phyloP scores from a whole-genome alignment of 2,329 filamentous ascomycete species.

The Colletotrichum siamense region DNA sequence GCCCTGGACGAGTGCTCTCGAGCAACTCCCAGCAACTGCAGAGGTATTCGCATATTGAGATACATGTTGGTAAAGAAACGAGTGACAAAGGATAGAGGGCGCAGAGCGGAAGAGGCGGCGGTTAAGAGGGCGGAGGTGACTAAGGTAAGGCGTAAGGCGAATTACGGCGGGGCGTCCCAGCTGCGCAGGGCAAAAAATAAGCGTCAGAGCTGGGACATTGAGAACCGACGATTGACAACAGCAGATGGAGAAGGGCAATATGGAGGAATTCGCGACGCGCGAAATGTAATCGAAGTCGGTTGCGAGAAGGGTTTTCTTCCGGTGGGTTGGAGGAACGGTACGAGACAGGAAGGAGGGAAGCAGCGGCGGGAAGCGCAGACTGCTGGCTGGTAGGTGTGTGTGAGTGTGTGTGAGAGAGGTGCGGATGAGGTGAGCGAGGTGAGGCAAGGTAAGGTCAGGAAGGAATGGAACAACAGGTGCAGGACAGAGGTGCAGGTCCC shows the following conservation, averaged over 20 bases:
- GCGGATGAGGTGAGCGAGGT: not conserved
- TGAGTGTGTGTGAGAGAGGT: not conserved
- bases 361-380: not conserved
- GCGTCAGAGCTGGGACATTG: slow-evolving; percentile 17
- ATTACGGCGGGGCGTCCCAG: slow-evolving; percentile 16
- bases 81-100: not conserved
- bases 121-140: not conserved
- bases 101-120: slow-evolving; percentile 5
- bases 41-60: slow-evolving; percentile 13
- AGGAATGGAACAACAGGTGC: not conserved
- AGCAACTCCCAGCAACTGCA: not conserved
- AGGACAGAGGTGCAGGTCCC: not conserved
- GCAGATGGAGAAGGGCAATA: not conserved
- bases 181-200: slow-evolving; percentile 11
- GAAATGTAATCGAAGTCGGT: not conserved
- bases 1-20: not conserved
- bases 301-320: not conserved
- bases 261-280: not conserved
- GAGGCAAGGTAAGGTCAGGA: not conserved
- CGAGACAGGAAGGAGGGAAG: not conserved
- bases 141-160: not conserved
- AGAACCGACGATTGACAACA: not conserved
- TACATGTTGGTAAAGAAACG: slow-evolving; percentile 11
- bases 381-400: not conserved
- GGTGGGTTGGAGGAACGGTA: not conserved